Conservation (phyloP, 129 eudicot genomes). For the Solidago caesia region DNA sequence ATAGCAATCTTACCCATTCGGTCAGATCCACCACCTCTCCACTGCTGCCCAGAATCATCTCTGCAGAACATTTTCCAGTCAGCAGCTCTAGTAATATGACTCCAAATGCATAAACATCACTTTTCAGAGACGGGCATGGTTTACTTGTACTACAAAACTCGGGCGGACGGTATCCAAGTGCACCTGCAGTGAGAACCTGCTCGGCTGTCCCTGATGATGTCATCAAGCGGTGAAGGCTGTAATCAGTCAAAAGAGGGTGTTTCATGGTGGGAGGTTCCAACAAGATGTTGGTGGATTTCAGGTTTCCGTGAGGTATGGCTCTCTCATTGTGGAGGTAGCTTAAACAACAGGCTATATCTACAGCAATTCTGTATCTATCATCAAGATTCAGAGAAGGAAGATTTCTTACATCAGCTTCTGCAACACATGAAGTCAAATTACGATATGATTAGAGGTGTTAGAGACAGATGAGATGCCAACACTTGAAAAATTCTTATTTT, state of each 20-base stretch:
- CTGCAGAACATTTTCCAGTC: conserved; percentile 67
- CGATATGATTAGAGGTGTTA: too few species aligned
- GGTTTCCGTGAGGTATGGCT: conserved; percentile 87
- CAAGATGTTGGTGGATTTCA: conserved; percentile 77
- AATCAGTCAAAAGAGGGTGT: conserved; percentile 59
- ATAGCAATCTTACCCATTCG: conserved; percentile 73
- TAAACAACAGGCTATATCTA: conserved; percentile 65
- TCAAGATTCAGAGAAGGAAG: conserved; percentile 46
- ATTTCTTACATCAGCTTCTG: conserved; percentile 53
- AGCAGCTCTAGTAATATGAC: conserved; percentile 72
- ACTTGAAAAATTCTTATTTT: neutral
- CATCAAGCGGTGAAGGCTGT: conserved; percentile 83
- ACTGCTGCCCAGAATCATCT: conserved; percentile 45
- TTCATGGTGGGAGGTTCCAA: conserved; percentile 48
- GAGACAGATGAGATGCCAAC: too few species aligned
- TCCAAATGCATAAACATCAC: conserved; percentile 86
- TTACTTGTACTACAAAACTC: conserved; percentile 78
- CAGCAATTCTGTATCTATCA: conserved; percentile 50
- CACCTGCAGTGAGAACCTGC: conserved; percentile 78
- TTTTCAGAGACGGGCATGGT: conserved; percentile 83
- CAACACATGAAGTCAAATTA: conserved; percentile 19
- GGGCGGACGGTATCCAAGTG: conserved; percentile 82
- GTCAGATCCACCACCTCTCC: conserved; percentile 62
- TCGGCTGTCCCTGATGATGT: conserved; percentile 78
- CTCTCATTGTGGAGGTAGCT: conserved; percentile 73